These are phyloP conservation scores for Metschnikowia lochheadii DNA, from an alignment of 805 yeast genomes.

Conservation along the genomic window DNA sequence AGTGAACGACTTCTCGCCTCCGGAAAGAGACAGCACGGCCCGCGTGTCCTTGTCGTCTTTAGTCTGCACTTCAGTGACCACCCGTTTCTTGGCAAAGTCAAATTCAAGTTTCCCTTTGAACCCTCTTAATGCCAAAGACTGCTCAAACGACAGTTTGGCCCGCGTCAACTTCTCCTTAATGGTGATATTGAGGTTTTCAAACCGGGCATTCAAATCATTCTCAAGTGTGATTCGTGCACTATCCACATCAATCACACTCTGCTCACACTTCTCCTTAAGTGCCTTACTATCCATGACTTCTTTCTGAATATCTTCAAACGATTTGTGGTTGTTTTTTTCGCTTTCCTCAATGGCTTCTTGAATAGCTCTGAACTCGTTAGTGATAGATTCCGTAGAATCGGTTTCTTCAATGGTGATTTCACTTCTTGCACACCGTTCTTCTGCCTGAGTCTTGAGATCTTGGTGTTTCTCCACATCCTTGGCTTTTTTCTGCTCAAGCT, in stretches of 20 bases:
- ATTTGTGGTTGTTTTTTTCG: conserved; percentile 50
- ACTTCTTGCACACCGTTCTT: conserved; percentile 44
- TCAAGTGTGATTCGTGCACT: conserved; percentile 23
- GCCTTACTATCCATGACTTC: conserved; percentile 44
- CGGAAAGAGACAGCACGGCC: conserved; percentile 80
- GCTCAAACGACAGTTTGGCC: conserved; percentile 46
- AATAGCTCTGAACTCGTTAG: conserved; percentile 44
- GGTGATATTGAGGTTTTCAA: conserved; percentile 31
- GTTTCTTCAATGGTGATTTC: conserved; percentile 39
- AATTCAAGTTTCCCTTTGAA: conserved; percentile 71
- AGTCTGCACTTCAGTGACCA: conserved; percentile 60
- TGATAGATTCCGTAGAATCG: conserved; percentile 46
- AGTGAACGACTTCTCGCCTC: conserved; percentile 94
- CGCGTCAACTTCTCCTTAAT: conserved; percentile 27
- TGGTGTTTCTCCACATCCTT: conserved; percentile 13
- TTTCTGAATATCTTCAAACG: conserved; percentile 51
- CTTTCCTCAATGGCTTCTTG: conserved; percentile 46
- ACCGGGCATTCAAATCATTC: conserved; percentile 29
- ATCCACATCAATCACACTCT: conserved; percentile 34
- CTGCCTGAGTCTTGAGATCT: conserved; percentile 25
- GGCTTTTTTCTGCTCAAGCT: conserved; percentile 9
- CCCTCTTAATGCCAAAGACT: conserved; percentile 60
- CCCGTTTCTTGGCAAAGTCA: conserved; percentile 47
- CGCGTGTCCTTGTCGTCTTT: conserved; percentile 55
- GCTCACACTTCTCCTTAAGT: conserved; percentile 40